Evolutionary conservation across 306 rosid genomes (phyloP).

Genomic region (Cucumis cinereus): DNA sequence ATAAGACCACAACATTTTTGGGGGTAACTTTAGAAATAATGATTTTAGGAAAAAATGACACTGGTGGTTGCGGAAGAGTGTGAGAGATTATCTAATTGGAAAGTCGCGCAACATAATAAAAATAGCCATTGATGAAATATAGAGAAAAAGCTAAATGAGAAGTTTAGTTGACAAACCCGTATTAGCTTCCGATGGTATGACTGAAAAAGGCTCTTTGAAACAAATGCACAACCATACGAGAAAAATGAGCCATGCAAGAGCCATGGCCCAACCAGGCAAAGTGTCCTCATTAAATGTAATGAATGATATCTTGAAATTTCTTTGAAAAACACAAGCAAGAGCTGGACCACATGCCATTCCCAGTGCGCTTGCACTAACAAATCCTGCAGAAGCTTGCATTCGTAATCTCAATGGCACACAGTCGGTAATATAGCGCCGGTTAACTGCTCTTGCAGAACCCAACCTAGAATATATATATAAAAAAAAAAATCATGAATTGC

Average conservation of each 20-base stretch:
- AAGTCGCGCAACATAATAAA: neutral
- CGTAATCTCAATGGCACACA: slow-evolving; percentile 32
- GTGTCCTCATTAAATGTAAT: slow-evolving; percentile 39
- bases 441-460: slow-evolving; percentile 45
- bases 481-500: neutral
- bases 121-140: neutral
- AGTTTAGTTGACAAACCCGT: slow-evolving; percentile 17
- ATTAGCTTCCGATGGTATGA: slow-evolving; percentile 7
- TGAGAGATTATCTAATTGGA: neutral
- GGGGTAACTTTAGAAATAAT: too few species aligned
- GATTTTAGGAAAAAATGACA: too few species aligned
- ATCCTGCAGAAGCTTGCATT: slow-evolving; percentile 47
- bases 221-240: slow-evolving; percentile 28
- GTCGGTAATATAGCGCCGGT: slow-evolving; percentile 40
- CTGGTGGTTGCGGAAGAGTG: neutral
- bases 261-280: slow-evolving; percentile 45
- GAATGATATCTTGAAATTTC: slow-evolving; percentile 28
- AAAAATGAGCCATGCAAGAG: slow-evolving; percentile 36
- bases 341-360: slow-evolving; percentile 55
- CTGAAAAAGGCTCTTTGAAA: slow-evolving; percentile 27
- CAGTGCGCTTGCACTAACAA: slow-evolving; percentile 81
- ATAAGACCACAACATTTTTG: neutral
- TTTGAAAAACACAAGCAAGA: slow-evolving; percentile 32
- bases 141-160: neutral
- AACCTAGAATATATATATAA: slow-evolving; percentile 17